phyloP scores from a whole-genome alignment of 1,284 basidiomycete genomes.

The Kwoniella shivajii region DNA sequence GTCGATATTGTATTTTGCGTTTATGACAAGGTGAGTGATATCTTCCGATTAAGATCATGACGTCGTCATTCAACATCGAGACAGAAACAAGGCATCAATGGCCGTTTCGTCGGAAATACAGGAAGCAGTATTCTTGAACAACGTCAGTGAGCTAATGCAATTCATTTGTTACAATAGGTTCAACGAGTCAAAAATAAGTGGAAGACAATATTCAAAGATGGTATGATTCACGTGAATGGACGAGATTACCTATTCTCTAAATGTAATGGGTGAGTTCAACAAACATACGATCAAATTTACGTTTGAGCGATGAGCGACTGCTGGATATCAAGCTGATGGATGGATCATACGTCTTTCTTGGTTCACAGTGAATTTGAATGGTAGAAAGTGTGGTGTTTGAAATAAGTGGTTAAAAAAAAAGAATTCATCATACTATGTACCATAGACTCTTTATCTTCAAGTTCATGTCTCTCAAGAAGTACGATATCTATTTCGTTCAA shows the following conservation, averaged over 20 bases:
- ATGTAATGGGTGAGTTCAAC: slow-evolving; percentile 65
- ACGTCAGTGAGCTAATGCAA: too few species aligned
- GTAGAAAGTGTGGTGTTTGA: neutral
- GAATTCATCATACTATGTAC: neutral
- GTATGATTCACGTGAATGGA: slow-evolving; percentile 95
- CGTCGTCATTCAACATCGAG: neutral
- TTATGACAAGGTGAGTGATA: slow-evolving; percentile 85
- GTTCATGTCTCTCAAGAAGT: neutral
- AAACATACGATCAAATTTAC: too few species aligned
- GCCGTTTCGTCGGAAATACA: too few species aligned
- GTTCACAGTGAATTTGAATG: slow-evolving; percentile 9
- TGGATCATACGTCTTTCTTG: neutral
- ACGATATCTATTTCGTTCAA: neutral
- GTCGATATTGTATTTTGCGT: slow-evolving; percentile 97
- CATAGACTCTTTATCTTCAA: neutral
- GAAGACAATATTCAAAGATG: slow-evolving; percentile 99
- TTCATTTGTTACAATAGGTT: too few species aligned
- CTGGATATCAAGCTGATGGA: neutral
- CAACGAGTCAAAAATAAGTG: slow-evolving; percentile 99
- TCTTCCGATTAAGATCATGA: neutral
- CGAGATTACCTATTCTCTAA: slow-evolving; percentile 97
- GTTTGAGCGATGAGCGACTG: neutral
- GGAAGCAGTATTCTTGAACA: too few species aligned
- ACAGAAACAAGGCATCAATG: neutral
- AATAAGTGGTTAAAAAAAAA: neutral